These are phyloP conservation scores for Penicillium sp. DNA, from an alignment of 2,329 filamentous ascomycete genomes.

Conservation along the genomic window DNA sequence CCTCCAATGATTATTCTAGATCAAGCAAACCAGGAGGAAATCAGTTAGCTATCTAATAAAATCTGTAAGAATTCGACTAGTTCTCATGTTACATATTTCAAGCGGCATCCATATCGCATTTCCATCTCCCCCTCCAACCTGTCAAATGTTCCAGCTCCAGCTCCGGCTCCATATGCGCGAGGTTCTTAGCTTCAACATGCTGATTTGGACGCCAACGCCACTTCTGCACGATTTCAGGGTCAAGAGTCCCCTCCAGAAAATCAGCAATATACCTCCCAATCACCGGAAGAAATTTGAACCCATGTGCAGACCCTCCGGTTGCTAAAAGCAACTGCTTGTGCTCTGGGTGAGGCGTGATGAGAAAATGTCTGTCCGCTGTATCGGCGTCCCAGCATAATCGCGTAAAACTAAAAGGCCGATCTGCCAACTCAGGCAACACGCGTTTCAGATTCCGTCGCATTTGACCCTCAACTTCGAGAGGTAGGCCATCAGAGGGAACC, in stretches of 20 bases:
- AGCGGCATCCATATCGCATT: conserved; percentile 6
- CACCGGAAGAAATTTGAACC: conserved; percentile 18
- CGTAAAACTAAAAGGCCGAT: conserved; percentile 13
- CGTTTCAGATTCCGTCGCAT: conserved; percentile 4
- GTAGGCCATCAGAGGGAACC: conserved; percentile 12
- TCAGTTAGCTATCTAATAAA: no score
- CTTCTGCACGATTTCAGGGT: conserved; percentile 5
- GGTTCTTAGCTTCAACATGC: conserved; percentile 17
- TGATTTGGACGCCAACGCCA: conserved; percentile 14
- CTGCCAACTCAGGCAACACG: conserved; percentile 15
- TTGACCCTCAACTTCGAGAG: conserved; percentile 11
- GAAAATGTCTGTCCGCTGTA: conserved; percentile 15
- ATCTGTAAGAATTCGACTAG: no score
- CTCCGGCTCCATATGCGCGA: conserved; percentile 31
- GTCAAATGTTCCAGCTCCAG: conserved; percentile 24
- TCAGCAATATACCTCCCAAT: conserved; percentile 15
- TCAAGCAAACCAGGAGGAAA: no score
- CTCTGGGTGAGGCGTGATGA: conserved; percentile 12
- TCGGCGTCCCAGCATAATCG: conserved; percentile 20
- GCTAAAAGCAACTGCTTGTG: conserved; percentile 6
- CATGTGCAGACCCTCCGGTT: conserved; percentile 11
- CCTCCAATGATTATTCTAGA: no score
- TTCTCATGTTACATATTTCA: no score
- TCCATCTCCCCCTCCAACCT: conserved; percentile 26
- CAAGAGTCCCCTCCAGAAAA: conserved; percentile 16